Evolutionary conservation across 1,284 basidiomycete species (phyloP), one percentile per base, ranked within the genome.

Genomic region (Mycosarcoma mackinlayi): DNA sequence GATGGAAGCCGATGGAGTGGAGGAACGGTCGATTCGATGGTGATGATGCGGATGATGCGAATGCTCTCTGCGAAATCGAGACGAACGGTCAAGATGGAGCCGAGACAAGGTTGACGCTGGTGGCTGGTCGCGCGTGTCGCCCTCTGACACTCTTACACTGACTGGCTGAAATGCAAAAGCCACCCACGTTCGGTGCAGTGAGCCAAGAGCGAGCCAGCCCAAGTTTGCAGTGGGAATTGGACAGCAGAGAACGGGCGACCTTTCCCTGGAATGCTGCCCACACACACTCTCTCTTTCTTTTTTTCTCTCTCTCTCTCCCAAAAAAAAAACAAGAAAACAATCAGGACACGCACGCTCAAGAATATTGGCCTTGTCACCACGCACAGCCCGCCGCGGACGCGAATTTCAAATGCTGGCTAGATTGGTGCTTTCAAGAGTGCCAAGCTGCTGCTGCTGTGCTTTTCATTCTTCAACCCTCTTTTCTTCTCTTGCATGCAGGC

Each of bases 211-310:
- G 51, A 53, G n/a, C n/a, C n/a, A n/a, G n/a, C n/a, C n/a, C n/a
- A n/a, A n/a, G n/a, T n/a, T n/a, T n/a, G n/a, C n/a, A n/a, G n/a
- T n/a, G n/a, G n/a, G n/a, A n/a, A n/a, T n/a, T n/a, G n/a, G n/a
- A n/a, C n/a, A 27, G 14, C n/a, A 30, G 18, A 31, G 27, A 31
- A 19, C 35, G 33, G 31, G 52, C 52, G 33, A 42, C 21, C 21
- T n/a, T 28, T 35, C 49, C 40, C 16, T 19, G 53, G 53, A 55
- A 55, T 55, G 53, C 45, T 24, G 33, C 45, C 19, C 53, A 28
- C 53, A 42, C 53, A 34, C 53, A 34, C 28, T 16, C 52, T 39
- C 42, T 4, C 44, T 31, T 3, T n/a, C n/a, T 39, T 39, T 39
- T 44, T 31, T 28, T 24, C 18, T 18, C 13, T n/a, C 18, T 13